phyloP scores from a whole-genome alignment of 2,329 filamentous ascomycete species.

The Penicillium oxalicum region DNA sequence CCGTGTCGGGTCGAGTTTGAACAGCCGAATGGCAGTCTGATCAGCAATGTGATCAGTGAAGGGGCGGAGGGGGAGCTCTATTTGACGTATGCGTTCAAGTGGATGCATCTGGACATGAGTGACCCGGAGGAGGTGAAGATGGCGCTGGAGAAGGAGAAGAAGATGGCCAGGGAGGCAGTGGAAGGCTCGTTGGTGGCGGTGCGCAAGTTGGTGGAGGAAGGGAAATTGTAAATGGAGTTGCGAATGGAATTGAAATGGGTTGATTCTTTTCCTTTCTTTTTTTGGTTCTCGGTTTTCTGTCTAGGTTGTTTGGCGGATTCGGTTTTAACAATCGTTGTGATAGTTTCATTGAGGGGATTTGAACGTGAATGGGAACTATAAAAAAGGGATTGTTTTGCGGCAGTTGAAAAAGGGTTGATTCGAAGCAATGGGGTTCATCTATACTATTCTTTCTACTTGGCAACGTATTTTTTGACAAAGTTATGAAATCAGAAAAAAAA shows the following conservation, averaged over 20 bases:
- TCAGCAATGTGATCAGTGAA: conserved; percentile 27
- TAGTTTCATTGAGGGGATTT: too few species aligned
- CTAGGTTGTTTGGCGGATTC: too few species aligned
- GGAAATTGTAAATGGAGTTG: conserved; percentile 10
- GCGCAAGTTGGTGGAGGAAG: conserved; percentile 13
- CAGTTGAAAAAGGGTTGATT: too few species aligned
- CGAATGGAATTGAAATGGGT: too few species aligned
- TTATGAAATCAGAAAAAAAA: neutral
- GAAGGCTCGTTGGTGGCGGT: conserved; percentile 19
- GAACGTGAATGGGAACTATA: too few species aligned
- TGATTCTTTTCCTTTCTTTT: too few species aligned
- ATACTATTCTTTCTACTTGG: too few species aligned
- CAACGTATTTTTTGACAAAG: too few species aligned
- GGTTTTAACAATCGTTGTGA: too few species aligned
- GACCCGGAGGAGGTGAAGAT: conserved; percentile 9
- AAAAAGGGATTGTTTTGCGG: too few species aligned
- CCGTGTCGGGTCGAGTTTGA: conserved; percentile 24
- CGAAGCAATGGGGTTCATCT: too few species aligned
- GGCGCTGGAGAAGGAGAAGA: conserved; percentile 15
- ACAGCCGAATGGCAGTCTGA: conserved; percentile 22
- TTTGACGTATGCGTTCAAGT: conserved; percentile 40
- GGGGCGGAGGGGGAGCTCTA: conserved; percentile 30
- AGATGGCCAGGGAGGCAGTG: conserved; percentile 17
- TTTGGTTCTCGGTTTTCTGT: too few species aligned
- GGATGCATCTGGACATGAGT: conserved; percentile 28